phyloP scores from a whole-genome alignment of 2,329 filamentous ascomycete species.

The Colletotrichum tabaci region DNA sequence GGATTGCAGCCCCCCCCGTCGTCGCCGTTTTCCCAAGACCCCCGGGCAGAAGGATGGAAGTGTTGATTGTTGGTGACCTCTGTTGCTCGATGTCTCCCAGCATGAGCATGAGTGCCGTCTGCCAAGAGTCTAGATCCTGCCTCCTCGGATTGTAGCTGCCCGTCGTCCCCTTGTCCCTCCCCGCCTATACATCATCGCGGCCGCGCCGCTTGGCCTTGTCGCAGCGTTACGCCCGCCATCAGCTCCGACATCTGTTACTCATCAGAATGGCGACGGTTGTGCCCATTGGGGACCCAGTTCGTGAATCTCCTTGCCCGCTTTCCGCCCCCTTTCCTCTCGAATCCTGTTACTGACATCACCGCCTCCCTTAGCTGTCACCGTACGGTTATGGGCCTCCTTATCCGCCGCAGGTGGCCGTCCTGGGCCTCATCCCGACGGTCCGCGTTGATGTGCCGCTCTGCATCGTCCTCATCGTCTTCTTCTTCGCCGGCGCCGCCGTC shows the following conservation, averaged over 20 bases:
- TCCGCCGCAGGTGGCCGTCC: conserved; percentile 58
- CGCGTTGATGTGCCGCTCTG: conserved; percentile 76
- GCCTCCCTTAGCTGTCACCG: neutral
- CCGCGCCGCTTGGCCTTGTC: neutral
- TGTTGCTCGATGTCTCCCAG: neutral
- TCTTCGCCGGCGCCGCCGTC: conserved; percentile 64
- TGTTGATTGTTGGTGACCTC: neutral
- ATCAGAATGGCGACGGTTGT: conserved; percentile 11
- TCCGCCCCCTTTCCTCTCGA: too few species aligned
- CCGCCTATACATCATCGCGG: neutral
- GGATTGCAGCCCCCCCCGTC: neutral
- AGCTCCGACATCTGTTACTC: neutral
- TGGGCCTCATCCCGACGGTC: conserved; percentile 72
- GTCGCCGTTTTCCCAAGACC: conserved; percentile 3
- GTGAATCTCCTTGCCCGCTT: conserved; percentile 5
- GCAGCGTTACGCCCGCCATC: neutral
- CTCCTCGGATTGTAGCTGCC: neutral
- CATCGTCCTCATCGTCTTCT: conserved; percentile 73
- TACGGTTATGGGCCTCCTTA: conserved; percentile 55
- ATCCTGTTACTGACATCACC: neutral
- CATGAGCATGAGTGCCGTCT: conserved; percentile 23
- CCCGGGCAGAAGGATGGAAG: neutral
- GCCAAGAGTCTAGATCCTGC: conserved; percentile 1
- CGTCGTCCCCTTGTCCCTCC: too few species aligned
- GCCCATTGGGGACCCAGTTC: conserved; percentile 13